A percentile compares a stretch with the other conserved stretches of the same genome.
These are phyloP conservation scores for Verticillium nubilum DNA, from an alignment of 2,329 filamentous ascomycete genomes.

Conservation along the genomic window DNA sequence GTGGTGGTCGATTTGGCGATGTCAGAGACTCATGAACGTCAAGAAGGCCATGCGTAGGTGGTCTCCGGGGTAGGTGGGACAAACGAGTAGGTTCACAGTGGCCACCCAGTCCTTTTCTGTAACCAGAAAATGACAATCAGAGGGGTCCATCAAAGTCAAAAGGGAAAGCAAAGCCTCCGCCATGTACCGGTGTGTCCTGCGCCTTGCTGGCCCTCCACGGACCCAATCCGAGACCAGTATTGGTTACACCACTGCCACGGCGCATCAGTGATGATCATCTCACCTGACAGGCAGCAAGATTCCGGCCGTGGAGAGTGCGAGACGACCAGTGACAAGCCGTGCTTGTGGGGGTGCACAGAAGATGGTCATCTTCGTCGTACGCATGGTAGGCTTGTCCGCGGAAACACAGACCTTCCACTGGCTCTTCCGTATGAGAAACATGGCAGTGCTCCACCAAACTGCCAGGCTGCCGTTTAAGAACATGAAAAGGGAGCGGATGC, in stretches of 20 bases:
- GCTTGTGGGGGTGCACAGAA: not conserved
- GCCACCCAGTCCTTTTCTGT: too few species aligned
- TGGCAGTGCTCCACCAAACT: not conserved
- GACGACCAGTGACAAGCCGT: not conserved
- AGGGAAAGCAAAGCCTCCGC: not conserved
- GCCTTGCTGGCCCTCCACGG: not conserved
- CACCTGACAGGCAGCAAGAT: not conserved
- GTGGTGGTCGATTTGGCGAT: not conserved
- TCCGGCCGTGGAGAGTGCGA: not conserved
- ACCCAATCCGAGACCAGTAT: not conserved
- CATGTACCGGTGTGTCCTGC: not conserved
- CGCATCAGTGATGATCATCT: not conserved
- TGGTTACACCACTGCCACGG: not conserved
- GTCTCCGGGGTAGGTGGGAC: too few species aligned
- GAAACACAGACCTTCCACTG: not conserved
- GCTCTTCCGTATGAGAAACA: not conserved
- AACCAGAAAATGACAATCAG: not conserved
- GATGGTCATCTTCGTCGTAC: not conserved
- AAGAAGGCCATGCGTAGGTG: not conserved
- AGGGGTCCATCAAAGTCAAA: not conserved
- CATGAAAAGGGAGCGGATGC: not conserved
- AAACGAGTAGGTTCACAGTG: too few species aligned
- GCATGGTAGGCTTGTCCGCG: not conserved
- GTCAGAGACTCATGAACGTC: not conserved
- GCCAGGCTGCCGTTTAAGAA: not conserved